phyloP scores from a whole-genome alignment of 352 stramenopile species.

The Phytopythium montanum region DNA sequence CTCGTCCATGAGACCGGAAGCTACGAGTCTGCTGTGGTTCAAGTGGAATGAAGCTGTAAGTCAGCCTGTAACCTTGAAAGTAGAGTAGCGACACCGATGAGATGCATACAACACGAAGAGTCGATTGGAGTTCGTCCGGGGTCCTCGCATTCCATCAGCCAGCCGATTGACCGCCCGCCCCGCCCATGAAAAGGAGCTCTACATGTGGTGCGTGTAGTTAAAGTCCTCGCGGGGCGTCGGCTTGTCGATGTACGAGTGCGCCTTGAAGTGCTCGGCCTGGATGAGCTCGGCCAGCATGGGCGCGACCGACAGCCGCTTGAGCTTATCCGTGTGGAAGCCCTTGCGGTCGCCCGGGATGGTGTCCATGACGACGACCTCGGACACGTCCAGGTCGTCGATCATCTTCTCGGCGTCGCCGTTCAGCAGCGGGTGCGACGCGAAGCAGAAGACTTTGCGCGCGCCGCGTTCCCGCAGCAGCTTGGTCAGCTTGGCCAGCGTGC shows the following conservation, averaged over 20 bases:
- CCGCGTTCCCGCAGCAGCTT: constrained; percentile 79
- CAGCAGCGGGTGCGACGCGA: constrained; percentile 89
- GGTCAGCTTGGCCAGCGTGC: constrained; percentile 80
- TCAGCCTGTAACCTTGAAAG: not conserved
- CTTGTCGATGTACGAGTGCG: constrained; percentile 88
- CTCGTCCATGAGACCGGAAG: constrained; percentile 2
- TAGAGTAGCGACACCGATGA: not conserved
- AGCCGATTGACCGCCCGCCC: not conserved
- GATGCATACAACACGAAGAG: not conserved
- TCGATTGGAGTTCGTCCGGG: not conserved
- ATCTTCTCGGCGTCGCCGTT: constrained; percentile 80
- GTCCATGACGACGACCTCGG: constrained; percentile 89
- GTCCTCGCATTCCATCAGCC: not conserved
- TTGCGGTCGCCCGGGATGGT: constrained; percentile 72
- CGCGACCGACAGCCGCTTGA: constrained; percentile 86
- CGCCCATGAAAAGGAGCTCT: constrained; percentile 15
- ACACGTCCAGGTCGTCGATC: constrained; percentile 80
- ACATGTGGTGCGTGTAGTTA: constrained; percentile 85
- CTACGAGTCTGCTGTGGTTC: not conserved
- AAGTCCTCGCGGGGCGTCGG: constrained; percentile 82
- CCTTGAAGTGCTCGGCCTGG: constrained; percentile 89
- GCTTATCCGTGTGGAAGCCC: constrained; percentile 72
- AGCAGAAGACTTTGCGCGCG: constrained; percentile 87
- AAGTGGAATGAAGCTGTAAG: not conserved
- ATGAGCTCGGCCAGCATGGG: constrained; percentile 89